phyloP scores from a whole-genome alignment of 1,139 yeast genomes.

The Pichia sp. region DNA sequence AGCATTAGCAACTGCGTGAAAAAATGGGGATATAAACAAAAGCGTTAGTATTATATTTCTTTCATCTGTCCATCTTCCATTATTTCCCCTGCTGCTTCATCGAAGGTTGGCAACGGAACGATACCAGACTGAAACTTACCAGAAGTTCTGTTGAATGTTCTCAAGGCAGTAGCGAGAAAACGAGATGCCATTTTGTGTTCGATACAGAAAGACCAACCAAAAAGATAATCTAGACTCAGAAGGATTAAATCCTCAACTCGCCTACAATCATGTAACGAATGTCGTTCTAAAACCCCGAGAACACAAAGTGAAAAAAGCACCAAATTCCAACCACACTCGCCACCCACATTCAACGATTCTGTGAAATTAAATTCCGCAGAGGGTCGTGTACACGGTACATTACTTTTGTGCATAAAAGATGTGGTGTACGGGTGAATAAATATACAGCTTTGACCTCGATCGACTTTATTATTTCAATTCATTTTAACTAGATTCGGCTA shows the following conservation, averaged over 20 bases:
- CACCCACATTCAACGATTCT: background rate
- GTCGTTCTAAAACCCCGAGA: background rate
- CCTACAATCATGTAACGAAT: background rate
- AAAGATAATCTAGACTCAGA: background rate
- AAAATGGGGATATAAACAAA: background rate
- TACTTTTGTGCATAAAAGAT: background rate
- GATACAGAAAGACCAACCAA: background rate
- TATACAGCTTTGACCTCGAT: background rate
- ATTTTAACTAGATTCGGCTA: too few relatives aligned
- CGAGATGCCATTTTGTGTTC: conserved; percentile 29
- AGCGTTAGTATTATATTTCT: conserved; percentile 5
- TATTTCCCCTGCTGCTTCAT: background rate
- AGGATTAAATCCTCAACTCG: too few relatives aligned
- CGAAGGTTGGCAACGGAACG: background rate
- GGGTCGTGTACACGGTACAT: background rate
- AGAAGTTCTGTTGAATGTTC: conserved; percentile 28
- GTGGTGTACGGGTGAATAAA: conserved; percentile 1
- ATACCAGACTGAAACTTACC: conserved; percentile 17
- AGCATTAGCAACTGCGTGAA: conserved; percentile 18
- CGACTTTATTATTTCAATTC: background rate
- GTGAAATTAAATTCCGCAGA: background rate
- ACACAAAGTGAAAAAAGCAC: background rate
- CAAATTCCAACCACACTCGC: background rate
- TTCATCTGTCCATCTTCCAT: too few relatives aligned
- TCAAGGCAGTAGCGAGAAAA: conserved; percentile 28